These are phyloP conservation scores for Fistulina hepatica DNA, from an alignment of 1,284 basidiomycete genomes.

Conservation along the genomic window DNA sequence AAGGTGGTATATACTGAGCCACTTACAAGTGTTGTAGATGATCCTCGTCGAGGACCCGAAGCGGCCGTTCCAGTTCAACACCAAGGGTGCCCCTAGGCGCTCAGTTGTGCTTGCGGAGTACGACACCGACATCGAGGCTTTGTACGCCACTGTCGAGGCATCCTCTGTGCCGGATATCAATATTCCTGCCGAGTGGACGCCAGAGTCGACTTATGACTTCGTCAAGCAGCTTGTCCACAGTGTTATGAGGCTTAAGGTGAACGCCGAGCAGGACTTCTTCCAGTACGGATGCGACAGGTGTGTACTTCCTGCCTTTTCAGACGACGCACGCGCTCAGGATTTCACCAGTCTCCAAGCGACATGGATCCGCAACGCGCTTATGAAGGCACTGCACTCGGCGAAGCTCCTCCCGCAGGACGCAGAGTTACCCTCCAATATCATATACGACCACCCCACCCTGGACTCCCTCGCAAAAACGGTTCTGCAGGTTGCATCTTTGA, in stretches of 20 bases:
- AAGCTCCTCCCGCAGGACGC: conserved; percentile 9
- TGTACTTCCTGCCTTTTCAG: neutral
- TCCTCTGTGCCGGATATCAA: too few relatives aligned
- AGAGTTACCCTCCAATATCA: conserved; percentile 19
- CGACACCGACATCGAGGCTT: conserved; percentile 4
- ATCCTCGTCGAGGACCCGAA: conserved; percentile 5
- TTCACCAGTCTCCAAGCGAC: conserved; percentile 24
- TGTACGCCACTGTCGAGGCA: too few relatives aligned
- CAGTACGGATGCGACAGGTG: conserved; percentile 33
- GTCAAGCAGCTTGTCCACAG: too few relatives aligned
- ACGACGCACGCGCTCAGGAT: neutral
- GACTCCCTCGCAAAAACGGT: conserved; percentile 17
- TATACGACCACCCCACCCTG: conserved; percentile 26
- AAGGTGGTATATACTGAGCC: neutral
- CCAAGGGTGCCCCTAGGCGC: conserved; percentile 6
- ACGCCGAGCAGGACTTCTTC: too few relatives aligned
- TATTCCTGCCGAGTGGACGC: too few relatives aligned
- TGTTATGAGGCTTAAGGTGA: too few relatives aligned
- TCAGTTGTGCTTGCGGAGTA: conserved; percentile 7
- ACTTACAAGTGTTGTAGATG: too few relatives aligned
- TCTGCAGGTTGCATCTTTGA: too few relatives aligned
- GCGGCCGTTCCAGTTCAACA: conserved; percentile 6
- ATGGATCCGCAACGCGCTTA: conserved; percentile 24
- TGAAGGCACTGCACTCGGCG: conserved; percentile 19
- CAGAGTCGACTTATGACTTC: too few relatives aligned